Base-by-base conservation (phyloP, 371 early-diverging fungal species). In the Phascolomyces articulosus region DNA sequence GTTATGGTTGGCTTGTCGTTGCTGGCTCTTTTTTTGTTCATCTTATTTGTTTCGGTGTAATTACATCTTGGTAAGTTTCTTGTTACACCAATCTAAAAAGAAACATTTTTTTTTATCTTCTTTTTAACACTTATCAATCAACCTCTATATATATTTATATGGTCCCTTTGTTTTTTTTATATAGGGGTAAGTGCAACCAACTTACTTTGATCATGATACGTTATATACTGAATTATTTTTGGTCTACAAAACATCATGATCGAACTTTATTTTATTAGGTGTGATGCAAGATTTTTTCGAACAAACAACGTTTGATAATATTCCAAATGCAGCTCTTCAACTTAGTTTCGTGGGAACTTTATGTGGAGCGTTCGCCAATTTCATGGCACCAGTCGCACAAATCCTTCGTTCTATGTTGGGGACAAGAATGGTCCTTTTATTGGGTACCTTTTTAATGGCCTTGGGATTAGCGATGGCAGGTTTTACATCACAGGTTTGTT, bases 1-100 rank as follows among this genome's bases (percentile, higher is more conserved):
- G 77, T 1, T 83, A 82, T 47, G 90, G 85, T 0, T 91, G 89
- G 89, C 26, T 83, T 0, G 82, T 87, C 1, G 88, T 87, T 7
- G 56, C 77, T 0, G 77, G 86, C 2, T 80, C 82, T 3, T 89
- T 85, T 69, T 58, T 84, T 11, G 82, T 83, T 57, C 83, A 86
- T 55, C 72, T 86, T 60, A 77, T 76, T 31, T 77, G 80, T 20
- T 85, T 87, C 48, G 90, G 90, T 28, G 59, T 69, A 2, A 61
- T 68, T 1, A 62, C 74, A 24, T 63, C 70, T 20, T 77, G 77
- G 77, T 69, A 70, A 3, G 31, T 31, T 31, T 31, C n/a, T 31
- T 31, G 31, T 31, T 68, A 44, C 48, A 31, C 31, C 31, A 31
- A 31, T 31, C 31, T 9, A 31, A 31, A 31, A 31, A 31, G 9